Conservation (phyloP, 1,139 yeast genomes). For the Entelexis sorbosivorans region DNA sequence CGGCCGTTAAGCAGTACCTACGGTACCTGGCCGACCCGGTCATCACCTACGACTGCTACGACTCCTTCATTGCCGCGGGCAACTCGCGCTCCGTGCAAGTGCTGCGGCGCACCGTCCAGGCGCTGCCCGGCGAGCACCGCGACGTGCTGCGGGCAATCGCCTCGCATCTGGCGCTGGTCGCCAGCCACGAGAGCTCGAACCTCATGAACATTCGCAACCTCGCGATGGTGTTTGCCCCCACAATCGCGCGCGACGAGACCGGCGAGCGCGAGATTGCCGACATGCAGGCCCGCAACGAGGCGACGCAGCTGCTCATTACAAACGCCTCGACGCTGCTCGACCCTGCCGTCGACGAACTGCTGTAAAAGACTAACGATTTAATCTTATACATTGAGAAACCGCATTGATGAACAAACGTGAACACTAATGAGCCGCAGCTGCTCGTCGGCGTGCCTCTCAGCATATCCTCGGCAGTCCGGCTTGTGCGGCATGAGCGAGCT, state of each 20-base stretch:
- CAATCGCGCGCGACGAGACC: conserved; percentile 66
- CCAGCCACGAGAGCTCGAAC: conserved; percentile 28
- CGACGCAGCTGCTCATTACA: conserved; percentile 64
- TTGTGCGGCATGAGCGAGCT: too few relatives aligned
- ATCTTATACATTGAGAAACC: neutral
- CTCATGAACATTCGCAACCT: conserved; percentile 71
- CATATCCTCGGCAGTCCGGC: too few relatives aligned
- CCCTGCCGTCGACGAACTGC: conserved; percentile 11
- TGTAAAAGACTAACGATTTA: neutral
- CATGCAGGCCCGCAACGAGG: conserved; percentile 70
- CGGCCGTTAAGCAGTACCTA: conserved; percentile 76
- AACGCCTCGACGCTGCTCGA: conserved; percentile 33
- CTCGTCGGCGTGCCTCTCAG: too few relatives aligned
- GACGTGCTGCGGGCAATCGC: conserved; percentile 47
- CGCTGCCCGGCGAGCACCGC: conserved; percentile 59
- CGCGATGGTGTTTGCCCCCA: conserved; percentile 93
- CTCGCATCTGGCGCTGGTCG: conserved; percentile 43
- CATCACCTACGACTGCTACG: conserved; percentile 59
- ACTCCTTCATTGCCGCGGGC: conserved; percentile 46
- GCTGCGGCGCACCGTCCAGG: conserved; percentile 32
- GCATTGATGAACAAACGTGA: neutral
- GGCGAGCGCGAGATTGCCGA: conserved; percentile 81
- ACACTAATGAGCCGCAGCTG: too few relatives aligned
- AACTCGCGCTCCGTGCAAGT: conserved; percentile 32
- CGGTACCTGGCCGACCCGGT: conserved; percentile 79